Percentiles rank a stretch among this genome's conserved stretches.
Evolutionary conservation across 192 early-diverging fungal species (phyloP).

Genomic region (Coemansia sp.): DNA sequence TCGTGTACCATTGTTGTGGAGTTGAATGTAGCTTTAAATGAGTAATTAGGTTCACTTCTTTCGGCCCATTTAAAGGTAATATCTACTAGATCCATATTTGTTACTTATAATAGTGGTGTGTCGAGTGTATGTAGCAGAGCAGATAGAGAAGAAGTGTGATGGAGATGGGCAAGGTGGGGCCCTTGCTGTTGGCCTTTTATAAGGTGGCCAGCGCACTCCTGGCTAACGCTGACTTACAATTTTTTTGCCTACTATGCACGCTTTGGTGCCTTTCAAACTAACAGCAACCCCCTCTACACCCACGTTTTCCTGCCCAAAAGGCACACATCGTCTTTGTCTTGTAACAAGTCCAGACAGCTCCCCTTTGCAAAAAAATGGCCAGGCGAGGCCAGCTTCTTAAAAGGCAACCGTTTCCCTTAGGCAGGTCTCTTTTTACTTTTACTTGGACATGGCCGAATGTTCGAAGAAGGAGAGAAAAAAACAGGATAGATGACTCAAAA

Average conservation of each 20-base stretch:
- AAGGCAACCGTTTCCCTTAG: too few relatives aligned
- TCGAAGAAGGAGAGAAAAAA: neutral
- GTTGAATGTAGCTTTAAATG: neutral
- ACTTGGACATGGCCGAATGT: neutral
- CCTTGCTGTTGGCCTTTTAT: neutral
- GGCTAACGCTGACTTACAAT: neutral
- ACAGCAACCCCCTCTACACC: neutral
- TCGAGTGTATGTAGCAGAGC: neutral
- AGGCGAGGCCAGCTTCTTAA: neutral
- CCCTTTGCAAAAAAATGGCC: neutral
- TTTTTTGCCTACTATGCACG: neutral
- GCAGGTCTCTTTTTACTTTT: neutral
- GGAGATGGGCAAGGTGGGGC: neutral
- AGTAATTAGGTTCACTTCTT: neutral
- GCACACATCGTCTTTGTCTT: neutral
- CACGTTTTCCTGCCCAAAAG: neutral
- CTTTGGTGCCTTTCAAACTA: neutral
- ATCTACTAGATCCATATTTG: neutral
- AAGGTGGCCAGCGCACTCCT: neutral
- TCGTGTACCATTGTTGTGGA: neutral
- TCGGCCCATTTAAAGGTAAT: neutral
- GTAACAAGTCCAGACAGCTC: neutral
- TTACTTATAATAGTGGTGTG: neutral
- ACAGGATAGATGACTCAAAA: neutral
- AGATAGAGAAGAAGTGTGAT: neutral